Evolutionary conservation across 2,329 filamentous ascomycete genomes (phyloP).

Genomic region (Aspergillus quadrilineatus): DNA sequence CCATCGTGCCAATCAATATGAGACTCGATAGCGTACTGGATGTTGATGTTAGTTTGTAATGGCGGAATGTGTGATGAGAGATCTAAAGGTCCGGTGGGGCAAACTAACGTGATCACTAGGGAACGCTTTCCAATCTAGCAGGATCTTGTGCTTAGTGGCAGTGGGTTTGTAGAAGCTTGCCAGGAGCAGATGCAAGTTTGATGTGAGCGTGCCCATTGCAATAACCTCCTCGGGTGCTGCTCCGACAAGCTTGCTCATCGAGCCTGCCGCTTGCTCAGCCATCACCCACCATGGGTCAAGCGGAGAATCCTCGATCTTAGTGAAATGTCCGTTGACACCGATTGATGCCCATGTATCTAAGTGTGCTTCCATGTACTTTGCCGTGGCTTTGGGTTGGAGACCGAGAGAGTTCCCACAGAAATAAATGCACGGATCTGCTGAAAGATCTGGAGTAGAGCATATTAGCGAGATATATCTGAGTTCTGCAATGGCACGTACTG

Average conservation of each 20-base stretch:
- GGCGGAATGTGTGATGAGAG: background rate
- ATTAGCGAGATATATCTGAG: conserved; percentile 13
- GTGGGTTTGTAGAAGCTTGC: conserved; percentile 77
- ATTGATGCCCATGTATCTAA: conserved; percentile 80
- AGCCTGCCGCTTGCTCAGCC: conserved; percentile 68
- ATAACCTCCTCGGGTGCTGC: conserved; percentile 71
- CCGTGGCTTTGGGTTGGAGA: conserved; percentile 70
- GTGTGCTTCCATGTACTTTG: conserved; percentile 66
- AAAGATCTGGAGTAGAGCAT: conserved; percentile 27
- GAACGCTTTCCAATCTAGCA: conserved; percentile 83
- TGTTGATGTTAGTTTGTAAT: background rate
- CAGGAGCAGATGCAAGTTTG: conserved; percentile 76
- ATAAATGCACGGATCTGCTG: conserved; percentile 58
- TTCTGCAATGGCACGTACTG: conserved; percentile 21
- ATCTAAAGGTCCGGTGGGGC: background rate
- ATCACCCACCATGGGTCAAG: conserved; percentile 73
- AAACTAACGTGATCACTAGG: conserved; percentile 72
- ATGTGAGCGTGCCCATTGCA: conserved; percentile 82
- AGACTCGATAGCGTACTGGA: conserved; percentile 75
- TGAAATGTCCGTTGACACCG: conserved; percentile 81
- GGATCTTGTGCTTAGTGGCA: conserved; percentile 66
- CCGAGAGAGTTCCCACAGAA: conserved; percentile 88
- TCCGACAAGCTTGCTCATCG: conserved; percentile 72
- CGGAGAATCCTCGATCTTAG: conserved; percentile 63
- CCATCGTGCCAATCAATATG: conserved; percentile 69